phyloP scores from a whole-genome alignment of 2,329 filamentous ascomycete genomes.

The Sphaerulina populicola region DNA sequence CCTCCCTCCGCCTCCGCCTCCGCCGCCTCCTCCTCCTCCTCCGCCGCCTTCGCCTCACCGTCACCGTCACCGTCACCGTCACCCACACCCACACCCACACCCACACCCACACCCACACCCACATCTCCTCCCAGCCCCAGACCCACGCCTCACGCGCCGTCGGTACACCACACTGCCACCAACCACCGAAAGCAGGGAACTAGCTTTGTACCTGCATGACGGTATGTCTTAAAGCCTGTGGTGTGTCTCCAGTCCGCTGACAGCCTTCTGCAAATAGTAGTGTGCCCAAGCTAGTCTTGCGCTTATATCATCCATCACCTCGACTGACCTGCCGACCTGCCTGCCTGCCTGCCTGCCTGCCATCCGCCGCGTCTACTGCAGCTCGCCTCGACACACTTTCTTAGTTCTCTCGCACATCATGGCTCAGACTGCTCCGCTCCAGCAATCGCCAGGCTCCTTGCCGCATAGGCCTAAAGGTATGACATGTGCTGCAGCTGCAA shows the following conservation, averaged over 20 bases:
- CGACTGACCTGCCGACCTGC: neutral
- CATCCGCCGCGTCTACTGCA: neutral
- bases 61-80: no score
- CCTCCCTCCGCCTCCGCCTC: neutral
- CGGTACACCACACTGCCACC: neutral
- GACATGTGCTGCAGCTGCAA: slow-evolving; percentile 3
- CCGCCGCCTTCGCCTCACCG: no score
- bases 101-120: neutral
- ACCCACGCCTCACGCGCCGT: no score
- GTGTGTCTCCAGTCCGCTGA: neutral
- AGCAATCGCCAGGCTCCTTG: slow-evolving; percentile 25
- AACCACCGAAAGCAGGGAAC: neutral
- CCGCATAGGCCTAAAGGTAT: slow-evolving; percentile 41
- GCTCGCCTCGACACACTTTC: neutral
- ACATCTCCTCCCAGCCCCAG: neutral
- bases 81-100: neutral
- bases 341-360: neutral
- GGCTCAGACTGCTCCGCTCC: slow-evolving; percentile 25
- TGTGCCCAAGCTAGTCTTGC: neutral
- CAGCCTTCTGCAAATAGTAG: neutral
- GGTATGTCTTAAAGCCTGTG: neutral
- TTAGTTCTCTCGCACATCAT: slow-evolving; percentile 13
- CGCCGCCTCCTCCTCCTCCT: neutral
- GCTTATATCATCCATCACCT: neutral
- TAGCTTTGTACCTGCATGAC: slow-evolving; percentile 6